phyloP scores from a whole-genome alignment of 495 filamentous ascomycete genomes.

The Penicillium silybi region DNA sequence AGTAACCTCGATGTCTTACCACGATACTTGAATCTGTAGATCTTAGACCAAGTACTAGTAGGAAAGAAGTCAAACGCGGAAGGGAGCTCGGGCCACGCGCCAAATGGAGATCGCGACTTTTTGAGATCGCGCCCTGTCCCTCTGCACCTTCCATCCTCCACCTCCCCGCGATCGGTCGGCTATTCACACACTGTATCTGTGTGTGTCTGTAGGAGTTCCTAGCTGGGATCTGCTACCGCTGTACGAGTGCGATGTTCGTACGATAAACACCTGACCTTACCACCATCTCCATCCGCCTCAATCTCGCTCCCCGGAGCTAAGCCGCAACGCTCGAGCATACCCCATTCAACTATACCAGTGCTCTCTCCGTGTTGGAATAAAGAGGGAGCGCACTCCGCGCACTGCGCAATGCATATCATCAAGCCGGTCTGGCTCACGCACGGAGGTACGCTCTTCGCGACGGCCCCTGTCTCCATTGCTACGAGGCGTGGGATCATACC shows the following conservation, averaged over 20 bases:
- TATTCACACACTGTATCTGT: neutral
- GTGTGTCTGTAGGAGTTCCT: neutral
- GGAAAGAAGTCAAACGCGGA: slow-evolving; percentile 14
- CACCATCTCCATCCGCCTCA: neutral
- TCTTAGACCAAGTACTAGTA: neutral
- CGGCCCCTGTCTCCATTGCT: neutral
- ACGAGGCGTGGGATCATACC: neutral
- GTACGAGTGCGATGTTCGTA: slow-evolving; percentile 29
- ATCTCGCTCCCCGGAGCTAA: neutral
- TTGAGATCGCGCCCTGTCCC: slow-evolving; percentile 26
- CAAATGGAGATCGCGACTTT: slow-evolving; percentile 44
- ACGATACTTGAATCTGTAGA: neutral
- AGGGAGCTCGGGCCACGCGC: slow-evolving; percentile 40
- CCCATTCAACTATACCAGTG: neutral
- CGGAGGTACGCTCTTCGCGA: slow-evolving; percentile 54
- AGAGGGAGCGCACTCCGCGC: slow-evolving; percentile 2
- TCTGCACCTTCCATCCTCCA: slow-evolving; percentile 16
- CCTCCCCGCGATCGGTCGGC: slow-evolving; percentile 1
- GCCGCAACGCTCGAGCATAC: neutral
- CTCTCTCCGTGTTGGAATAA: neutral
- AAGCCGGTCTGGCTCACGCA: slow-evolving; percentile 93
- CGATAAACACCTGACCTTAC: slow-evolving; percentile 13
- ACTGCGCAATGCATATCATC: slow-evolving; percentile 73
- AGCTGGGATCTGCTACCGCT: neutral
- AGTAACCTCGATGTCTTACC: neutral